A percentile compares a stretch with the other conserved stretches of the same genome.
Conservation (phyloP, 2,329 filamentous ascomycete genomes). For the Cordyceps sp. region DNA sequence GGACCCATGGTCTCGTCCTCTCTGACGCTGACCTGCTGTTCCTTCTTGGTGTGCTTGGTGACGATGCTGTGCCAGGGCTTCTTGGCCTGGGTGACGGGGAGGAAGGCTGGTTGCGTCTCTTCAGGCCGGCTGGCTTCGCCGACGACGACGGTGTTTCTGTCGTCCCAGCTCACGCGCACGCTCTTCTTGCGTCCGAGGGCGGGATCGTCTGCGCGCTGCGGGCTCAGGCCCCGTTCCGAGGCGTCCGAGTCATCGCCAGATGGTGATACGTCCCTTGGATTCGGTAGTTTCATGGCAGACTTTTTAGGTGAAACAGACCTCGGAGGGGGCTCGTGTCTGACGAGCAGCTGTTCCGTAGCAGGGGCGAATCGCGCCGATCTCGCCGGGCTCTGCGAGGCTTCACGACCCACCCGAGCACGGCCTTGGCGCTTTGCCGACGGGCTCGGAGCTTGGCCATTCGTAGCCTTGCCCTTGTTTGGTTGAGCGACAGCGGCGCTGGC, state of each 20-base stretch:
- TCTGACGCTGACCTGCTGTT: conserved; percentile 24
- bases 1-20: conserved; percentile 58
- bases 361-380: conserved; percentile 51
- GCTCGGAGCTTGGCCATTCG: neutral
- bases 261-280: conserved; percentile 34
- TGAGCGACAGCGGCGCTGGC: too few relatives aligned
- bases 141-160: conserved; percentile 38
- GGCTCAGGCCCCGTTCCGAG: conserved; percentile 13
- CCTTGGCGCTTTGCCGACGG: conserved; percentile 3
- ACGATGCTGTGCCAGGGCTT: conserved; percentile 38
- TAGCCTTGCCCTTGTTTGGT: neutral
- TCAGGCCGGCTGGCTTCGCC: conserved; percentile 25
- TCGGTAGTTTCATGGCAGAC: conserved; percentile 52
- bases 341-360: conserved; percentile 33
- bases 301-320: conserved; percentile 63
- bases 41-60: conserved; percentile 31
- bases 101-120: conserved; percentile 21
- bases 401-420: conserved; percentile 14
- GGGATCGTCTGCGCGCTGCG: conserved; percentile 18
- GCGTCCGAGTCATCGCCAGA: conserved; percentile 30
- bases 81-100: conserved; percentile 18
- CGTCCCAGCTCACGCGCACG: conserved; percentile 65
- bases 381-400: conserved; percentile 42
- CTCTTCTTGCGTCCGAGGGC: conserved; percentile 39
- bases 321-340: conserved; percentile 52